These are phyloP conservation scores for Areca catechu DNA, from an alignment of 176 grass and related monocot species.

Conservation along the genomic window DNA sequence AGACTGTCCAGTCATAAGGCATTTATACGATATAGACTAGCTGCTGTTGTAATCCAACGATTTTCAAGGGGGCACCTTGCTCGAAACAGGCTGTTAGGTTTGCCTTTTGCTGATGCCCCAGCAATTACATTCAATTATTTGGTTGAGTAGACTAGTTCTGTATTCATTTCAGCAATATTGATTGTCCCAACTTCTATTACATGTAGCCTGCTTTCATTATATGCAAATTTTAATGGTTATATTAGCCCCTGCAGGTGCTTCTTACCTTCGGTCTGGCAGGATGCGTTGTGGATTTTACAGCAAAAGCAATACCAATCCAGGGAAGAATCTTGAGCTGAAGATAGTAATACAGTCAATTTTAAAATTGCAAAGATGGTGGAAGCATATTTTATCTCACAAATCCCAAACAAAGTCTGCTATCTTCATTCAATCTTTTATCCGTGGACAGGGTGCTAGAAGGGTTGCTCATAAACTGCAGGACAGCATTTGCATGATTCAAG, in stretches of 20 bases:
- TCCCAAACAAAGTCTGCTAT: conserved; percentile 24
- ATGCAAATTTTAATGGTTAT: background rate
- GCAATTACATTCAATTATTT: background rate
- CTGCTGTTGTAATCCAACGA: conserved; percentile 35
- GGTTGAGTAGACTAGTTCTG: background rate
- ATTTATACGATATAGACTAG: conserved; percentile 10
- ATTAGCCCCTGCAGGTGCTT: conserved; percentile 34
- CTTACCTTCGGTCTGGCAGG: conserved; percentile 19
- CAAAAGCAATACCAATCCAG: conserved; percentile 8
- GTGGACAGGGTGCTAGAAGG: conserved; percentile 32
- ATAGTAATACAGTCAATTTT: conserved; percentile 33
- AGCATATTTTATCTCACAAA: conserved; percentile 21
- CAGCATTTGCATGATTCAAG: conserved; percentile 42
- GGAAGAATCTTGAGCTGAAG: conserved; percentile 29
- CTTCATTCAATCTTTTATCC: conserved; percentile 44
- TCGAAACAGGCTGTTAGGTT: conserved; percentile 52
- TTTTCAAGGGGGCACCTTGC: conserved; percentile 35
- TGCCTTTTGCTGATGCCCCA: conserved; percentile 7
- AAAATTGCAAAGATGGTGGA: conserved; percentile 53
- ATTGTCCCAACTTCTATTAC: too few species aligned
- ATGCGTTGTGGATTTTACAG: conserved; percentile 9
- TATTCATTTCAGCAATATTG: background rate
- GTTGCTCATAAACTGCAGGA: conserved; percentile 15
- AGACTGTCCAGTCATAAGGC: conserved; percentile 15
- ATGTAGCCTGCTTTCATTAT: too few species aligned